Base-by-base conservation (phyloP, 495 filamentous ascomycete genomes). In the Xylaria venustula region DNA sequence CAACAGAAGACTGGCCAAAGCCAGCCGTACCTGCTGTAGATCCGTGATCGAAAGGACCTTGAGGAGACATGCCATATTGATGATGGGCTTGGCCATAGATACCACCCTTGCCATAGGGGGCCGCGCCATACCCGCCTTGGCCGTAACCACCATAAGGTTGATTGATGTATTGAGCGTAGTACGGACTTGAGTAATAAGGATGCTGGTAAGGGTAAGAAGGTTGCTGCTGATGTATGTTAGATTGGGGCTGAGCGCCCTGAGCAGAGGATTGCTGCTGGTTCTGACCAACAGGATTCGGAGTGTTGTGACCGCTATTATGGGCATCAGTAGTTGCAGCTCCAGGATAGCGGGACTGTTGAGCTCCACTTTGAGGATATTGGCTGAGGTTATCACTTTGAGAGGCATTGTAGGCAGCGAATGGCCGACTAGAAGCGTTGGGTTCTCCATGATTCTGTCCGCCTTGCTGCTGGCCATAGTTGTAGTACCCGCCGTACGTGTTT, bases 261-360 rank as follows among this genome's bases (percentile, higher is more conserved):
- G 55, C 67, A 45, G 70, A 62, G n/a, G 71, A 66, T 51, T 75
- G 76, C 51, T 87, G 87, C 60, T 88, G 87, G 26, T 77, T 82
- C 62, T 89, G 88, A 55, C 89, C 76, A 37, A 87, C 86, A 23
- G 90, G 91, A 72, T 93, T 93, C 7, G 93, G 92, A 5, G 93
- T 97, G 41, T 87, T 92, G 67, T 95, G 88, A 15, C 90, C 93
- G 68, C 89, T 92, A 74, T 86, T 88, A 71, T 91, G 89, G 41
- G 89, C 82, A 41, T 96, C 94, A 32, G 75, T 67, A 42, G 81
- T 76, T 32, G 85, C 83, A 36, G 87, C 84, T 72, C 88, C 93
- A 45, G 90, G 87, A 61, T 85, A 88, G 47, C 79, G 81, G 20
- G 79, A 70, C 69, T 84, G 81, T 60, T 83, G 79, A 64, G 87